phyloP scores from a whole-genome alignment of 2,329 filamentous ascomycete species.

The Periconia macrospinosa region DNA sequence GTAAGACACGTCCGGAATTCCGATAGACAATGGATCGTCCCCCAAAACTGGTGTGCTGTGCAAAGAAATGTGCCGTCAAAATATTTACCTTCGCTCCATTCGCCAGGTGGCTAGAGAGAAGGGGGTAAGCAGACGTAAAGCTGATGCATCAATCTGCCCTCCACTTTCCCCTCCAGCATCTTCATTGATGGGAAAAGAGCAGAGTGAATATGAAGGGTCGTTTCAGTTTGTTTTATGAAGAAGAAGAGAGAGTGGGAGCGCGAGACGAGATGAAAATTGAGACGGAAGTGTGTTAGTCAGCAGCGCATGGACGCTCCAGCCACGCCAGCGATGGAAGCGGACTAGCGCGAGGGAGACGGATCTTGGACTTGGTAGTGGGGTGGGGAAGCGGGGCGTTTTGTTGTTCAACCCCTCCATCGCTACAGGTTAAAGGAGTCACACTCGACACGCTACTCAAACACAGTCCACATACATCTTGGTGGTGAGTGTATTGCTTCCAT shows the following conservation, averaged over 20 bases:
- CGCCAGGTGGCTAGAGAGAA: slow-evolving; percentile 46
- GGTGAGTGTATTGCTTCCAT: not conserved
- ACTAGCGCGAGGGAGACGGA: not conserved
- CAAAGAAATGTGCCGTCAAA: slow-evolving; percentile 45
- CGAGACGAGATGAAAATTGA: slow-evolving; percentile 19
- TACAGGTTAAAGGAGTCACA: not conserved
- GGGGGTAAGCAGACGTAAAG: slow-evolving; percentile 61
- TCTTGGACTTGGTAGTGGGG: slow-evolving; percentile 6
- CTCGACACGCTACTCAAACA: not conserved
- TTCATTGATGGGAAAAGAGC: slow-evolving; percentile 60
- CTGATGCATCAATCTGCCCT: slow-evolving; percentile 54
- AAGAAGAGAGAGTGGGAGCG: slow-evolving; percentile 28
- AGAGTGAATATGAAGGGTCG: slow-evolving; percentile 67
- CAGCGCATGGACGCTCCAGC: slow-evolving; percentile 8
- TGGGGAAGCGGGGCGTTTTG: slow-evolving; percentile 2
- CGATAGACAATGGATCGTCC: slow-evolving; percentile 1
- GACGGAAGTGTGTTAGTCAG: slow-evolving; percentile 31
- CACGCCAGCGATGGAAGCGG: not conserved
- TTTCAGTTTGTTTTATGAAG: slow-evolving; percentile 44
- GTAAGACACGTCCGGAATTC: not conserved
- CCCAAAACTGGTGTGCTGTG: no score
- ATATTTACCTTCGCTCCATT: slow-evolving; percentile 52
- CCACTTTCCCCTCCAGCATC: slow-evolving; percentile 69
- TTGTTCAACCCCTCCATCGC: slow-evolving; percentile 1
- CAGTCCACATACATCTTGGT: not conserved